Conservation (phyloP, 257 asterid genomes). For the Solanum pinnatisectum region DNA sequence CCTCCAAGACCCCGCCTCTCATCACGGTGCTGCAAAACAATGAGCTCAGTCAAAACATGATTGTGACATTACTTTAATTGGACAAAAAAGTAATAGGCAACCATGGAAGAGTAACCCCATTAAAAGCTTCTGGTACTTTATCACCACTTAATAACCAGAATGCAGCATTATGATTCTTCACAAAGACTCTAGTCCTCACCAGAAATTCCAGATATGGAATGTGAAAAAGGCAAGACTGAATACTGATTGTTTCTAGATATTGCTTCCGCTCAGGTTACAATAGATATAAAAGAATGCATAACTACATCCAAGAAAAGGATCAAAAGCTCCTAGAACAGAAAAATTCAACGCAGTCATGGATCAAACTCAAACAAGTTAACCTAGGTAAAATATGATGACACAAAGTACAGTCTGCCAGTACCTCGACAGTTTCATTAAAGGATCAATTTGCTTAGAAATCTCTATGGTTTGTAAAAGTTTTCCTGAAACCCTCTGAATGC, state of each 20-base stretch:
- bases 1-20: slow-evolving; percentile 99
- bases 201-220: not conserved
- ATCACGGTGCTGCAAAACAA: slow-evolving; percentile 68
- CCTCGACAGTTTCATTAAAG: not conserved
- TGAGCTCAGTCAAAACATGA: not conserved
- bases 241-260: not conserved
- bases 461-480: not conserved
- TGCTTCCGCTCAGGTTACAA: not conserved
- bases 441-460: not conserved
- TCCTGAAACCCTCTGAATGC: not conserved
- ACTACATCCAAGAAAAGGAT: not conserved
- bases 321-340: not conserved
- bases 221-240: not conserved
- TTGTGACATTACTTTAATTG: not conserved
- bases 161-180: not conserved
- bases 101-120: not conserved
- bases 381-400: not conserved
- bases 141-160: not conserved
- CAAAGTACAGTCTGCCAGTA: not conserved
- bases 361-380: not conserved
- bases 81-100: not conserved
- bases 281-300: not conserved
- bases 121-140: not conserved
- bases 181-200: not conserved
- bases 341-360: not conserved